Conservation (phyloP, 352 stramenopile species). For the Elongisporangium anandrum region DNA sequence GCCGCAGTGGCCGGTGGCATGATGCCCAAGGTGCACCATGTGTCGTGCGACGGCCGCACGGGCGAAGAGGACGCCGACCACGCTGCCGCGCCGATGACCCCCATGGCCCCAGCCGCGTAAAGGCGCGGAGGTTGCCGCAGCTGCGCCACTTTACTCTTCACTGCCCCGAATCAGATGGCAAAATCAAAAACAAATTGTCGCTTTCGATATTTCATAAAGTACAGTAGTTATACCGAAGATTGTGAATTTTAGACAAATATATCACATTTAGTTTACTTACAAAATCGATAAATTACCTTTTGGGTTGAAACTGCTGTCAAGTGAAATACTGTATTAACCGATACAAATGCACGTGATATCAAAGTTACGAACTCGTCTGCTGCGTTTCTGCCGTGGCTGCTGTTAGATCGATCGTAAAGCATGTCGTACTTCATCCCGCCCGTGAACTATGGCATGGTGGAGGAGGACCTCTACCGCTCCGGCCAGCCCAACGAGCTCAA, state of each 20-base stretch:
- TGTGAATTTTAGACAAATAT: background rate
- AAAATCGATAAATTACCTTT: background rate
- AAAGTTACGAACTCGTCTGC: no score
- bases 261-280: background rate
- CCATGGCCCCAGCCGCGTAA: background rate
- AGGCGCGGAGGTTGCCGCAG: background rate
- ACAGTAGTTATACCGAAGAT: background rate
- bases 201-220: background rate
- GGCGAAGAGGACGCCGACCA: constrained; percentile 4
- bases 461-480: constrained; percentile 89
- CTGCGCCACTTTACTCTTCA: background rate
- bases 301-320: background rate
- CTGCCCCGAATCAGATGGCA: background rate
- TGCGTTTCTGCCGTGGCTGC: background rate
- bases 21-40: constrained; percentile 83
- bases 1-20: constrained; percentile 67
- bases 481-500: constrained; percentile 91
- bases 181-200: background rate
- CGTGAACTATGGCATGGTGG: constrained; percentile 92
- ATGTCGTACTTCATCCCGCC: constrained; percentile 93
- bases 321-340: background rate
- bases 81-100: background rate
- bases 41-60: constrained; percentile 40
- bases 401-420: background rate
- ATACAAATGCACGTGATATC: background rate